phyloP scores from a whole-genome alignment of 2,329 filamentous ascomycete species.

The Fusarium nurragi region DNA sequence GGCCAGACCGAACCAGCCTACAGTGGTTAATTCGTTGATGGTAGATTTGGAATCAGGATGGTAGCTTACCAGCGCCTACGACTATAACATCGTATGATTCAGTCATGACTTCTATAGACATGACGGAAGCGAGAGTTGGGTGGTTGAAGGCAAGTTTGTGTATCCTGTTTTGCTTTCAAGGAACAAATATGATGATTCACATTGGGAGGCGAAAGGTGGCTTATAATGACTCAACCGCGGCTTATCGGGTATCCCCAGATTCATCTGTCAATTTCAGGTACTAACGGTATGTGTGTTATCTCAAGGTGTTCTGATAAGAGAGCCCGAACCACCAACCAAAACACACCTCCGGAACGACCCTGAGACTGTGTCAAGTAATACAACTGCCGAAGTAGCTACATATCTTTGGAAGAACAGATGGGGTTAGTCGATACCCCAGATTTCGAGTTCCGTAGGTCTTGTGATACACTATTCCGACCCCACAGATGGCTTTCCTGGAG shows the following conservation, averaged over 20 bases:
- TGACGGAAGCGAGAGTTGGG: neutral
- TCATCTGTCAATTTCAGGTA: neutral
- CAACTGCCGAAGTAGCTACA: neutral
- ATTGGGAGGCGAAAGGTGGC: neutral
- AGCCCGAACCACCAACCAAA: neutral
- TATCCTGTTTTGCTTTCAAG: neutral
- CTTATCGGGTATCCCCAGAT: neutral
- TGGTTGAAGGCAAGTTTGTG: neutral
- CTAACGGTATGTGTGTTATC: neutral
- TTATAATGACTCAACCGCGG: constrained; percentile 8
- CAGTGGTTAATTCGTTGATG: neutral
- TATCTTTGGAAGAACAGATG: neutral
- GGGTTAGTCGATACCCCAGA: constrained; percentile 23
- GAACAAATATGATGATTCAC: neutral
- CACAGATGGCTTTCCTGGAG: neutral
- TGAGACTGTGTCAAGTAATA: too few species aligned
- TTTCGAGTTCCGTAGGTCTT: constrained; percentile 9
- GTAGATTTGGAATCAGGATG: fast-evolving
- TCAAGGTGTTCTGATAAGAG: neutral
- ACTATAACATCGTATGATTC: constrained; percentile 39
- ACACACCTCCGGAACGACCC: neutral
- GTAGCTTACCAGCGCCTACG: constrained; percentile 36
- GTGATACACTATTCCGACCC: constrained; percentile 4
- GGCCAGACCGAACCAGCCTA: constrained; percentile 62
- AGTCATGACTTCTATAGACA: neutral